phyloP scores from a whole-genome alignment of 2,329 filamentous ascomycete genomes.

The Hymenoscyphus repandus region DNA sequence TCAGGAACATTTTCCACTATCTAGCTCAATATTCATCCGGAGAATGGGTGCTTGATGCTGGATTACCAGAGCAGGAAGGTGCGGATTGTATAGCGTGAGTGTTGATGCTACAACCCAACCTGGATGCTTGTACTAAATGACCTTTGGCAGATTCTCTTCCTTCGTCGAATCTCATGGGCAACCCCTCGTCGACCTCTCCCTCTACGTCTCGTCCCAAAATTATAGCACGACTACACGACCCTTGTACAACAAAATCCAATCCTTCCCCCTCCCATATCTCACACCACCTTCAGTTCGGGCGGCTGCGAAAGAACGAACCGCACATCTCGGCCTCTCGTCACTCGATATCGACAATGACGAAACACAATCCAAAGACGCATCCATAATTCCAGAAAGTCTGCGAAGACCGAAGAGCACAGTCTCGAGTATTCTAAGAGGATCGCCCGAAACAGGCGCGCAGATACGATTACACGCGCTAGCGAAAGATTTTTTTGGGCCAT shows the following conservation, averaged over 20 bases:
- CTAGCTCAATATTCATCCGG: conserved; percentile 38
- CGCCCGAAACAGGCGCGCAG: conserved; percentile 63
- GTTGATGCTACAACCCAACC: neutral
- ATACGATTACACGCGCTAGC: conserved; percentile 74
- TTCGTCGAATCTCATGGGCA: conserved; percentile 73
- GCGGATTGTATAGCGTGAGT: conserved; percentile 47
- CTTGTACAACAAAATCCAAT: conserved; percentile 72
- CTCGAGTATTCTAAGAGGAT: conserved; percentile 52
- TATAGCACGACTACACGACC: conserved; percentile 74
- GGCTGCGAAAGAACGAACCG: conserved; percentile 64
- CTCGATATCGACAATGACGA: conserved; percentile 55
- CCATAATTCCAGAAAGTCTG: conserved; percentile 31
- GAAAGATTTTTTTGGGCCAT: conserved; percentile 63
- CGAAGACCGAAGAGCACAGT: conserved; percentile 41
- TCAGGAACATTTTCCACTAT: conserved; percentile 48
- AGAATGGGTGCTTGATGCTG: conserved; percentile 43
- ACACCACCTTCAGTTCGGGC: conserved; percentile 69
- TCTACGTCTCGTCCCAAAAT: conserved; percentile 88
- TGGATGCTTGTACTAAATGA: neutral
- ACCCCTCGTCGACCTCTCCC: conserved; percentile 74
- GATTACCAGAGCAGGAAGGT: conserved; percentile 36
- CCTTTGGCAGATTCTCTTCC: conserved; percentile 46
- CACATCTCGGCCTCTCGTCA: conserved; percentile 62
- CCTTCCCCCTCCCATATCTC: conserved; percentile 85
- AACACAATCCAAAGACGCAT: conserved; percentile 29